Conservation (phyloP, 345 rosid species). For the Turritis glabra region DNA sequence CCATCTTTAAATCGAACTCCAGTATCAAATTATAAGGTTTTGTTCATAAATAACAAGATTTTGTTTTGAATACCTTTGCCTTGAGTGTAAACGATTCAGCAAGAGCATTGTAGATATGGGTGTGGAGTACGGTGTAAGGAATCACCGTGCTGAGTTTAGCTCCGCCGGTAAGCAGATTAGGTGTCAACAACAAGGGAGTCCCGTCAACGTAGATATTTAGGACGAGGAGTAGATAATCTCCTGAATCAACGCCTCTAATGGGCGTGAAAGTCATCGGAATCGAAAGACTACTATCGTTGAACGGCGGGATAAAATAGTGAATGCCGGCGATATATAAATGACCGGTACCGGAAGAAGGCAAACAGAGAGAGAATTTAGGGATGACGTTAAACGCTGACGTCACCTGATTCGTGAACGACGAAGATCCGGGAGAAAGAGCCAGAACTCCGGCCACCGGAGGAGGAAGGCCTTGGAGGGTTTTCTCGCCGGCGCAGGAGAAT, state of each 20-base stretch:
- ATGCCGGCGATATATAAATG: conserved; percentile 40
- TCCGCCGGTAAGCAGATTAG: not conserved
- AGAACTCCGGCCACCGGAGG: conserved; percentile 30
- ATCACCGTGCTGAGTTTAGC: conserved; percentile 31
- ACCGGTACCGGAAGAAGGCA: conserved; percentile 41
- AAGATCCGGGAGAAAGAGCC: conserved; percentile 12
- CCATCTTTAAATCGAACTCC: not conserved
- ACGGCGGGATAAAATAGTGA: conserved; percentile 38
- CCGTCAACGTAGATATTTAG: conserved; percentile 5
- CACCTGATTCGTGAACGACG: conserved; percentile 27
- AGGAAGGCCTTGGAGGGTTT: conserved; percentile 9
- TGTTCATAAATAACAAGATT: not conserved
- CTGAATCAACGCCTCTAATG: conserved; percentile 3
- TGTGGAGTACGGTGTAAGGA: conserved; percentile 29
- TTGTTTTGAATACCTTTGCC: conserved; percentile 18
- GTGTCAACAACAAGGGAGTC: not conserved
- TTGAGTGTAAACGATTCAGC: conserved; percentile 7
- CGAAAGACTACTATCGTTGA: conserved; percentile 6
- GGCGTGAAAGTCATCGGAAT: conserved; percentile 39
- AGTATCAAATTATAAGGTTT: not conserved
- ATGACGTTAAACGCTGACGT: conserved; percentile 11
- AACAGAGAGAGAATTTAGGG: conserved; percentile 47
- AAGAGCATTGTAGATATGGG: conserved; percentile 28
- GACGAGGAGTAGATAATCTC: conserved; percentile 40
- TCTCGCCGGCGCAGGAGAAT: conserved; percentile 25